Evolutionary conservation across 306 rosid genomes (phyloP), one percentile per base, ranked within the genome.

Genomic region (Cicer pinnatifidum): DNA sequence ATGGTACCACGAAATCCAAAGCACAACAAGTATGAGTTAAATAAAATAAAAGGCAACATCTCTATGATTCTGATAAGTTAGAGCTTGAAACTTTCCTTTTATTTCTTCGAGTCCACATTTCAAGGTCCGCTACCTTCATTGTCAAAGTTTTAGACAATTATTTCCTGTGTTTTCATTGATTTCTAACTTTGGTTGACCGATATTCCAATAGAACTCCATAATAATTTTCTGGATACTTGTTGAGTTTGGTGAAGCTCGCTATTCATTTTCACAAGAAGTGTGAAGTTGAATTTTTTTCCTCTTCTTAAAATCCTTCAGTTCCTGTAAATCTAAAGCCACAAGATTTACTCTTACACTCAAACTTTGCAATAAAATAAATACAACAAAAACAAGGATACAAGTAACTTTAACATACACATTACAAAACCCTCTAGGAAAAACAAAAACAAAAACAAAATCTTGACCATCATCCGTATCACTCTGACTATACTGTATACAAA

Each of bases 31-130:
- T 23, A 51, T 50, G 75, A 82, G 64, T 81, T 70, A 23, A 23
- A 23, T 3, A 23, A 75, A 86, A 89, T 83, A 86, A 83, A 86
- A 86, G 96, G 65, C 82, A 85, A 15, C 91, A 86, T 76, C 92
- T 85, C 53, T 7, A 39, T 5, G 86, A 82, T 81, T 89, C 84
- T 0, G 82, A 73, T 11, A 84, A 78, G 39, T 82, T 86, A 41
- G 79, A 71, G 45, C 59, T 78, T 5, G 88, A 82, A 6, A 74
- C 75, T 72, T 79, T 62, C 72, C 85, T 83, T 81, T 82, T 79
- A 28, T 56, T 40, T 83, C 46, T 86, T 73, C 7, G 80, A 76
- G 39, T 77, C 63, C 54, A 43, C 68, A 11, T 1, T 71, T 38
- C 48, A 28, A 71, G 52, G 52, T 67, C 56, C 80, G 9, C 70